A percentile compares a stretch with the other conserved stretches of the same genome.
Conservation (phyloP, 1,284 basidiomycete genomes). For the Ganoderma lucidum region DNA sequence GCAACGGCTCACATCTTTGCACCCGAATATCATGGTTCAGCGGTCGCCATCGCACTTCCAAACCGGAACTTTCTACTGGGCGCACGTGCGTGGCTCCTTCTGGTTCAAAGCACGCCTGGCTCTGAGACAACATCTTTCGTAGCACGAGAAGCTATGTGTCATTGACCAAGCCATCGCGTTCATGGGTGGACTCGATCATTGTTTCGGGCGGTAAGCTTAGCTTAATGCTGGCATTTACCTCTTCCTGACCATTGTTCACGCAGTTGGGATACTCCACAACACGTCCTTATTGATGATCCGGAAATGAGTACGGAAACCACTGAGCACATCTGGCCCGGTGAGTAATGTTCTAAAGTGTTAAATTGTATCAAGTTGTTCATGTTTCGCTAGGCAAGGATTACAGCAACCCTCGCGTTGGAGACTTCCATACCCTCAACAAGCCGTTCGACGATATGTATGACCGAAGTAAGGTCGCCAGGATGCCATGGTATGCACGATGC, state of each 20-base stretch:
- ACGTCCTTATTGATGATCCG: slow-evolving; percentile 89
- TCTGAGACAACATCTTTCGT: slow-evolving; percentile 16
- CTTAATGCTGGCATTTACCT: not conserved
- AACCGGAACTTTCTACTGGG: slow-evolving; percentile 98
- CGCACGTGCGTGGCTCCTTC: slow-evolving; percentile 65
- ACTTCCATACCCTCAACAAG: slow-evolving; percentile 91
- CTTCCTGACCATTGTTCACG: not conserved
- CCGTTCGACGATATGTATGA: slow-evolving; percentile 97
- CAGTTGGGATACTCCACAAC: slow-evolving; percentile 97
- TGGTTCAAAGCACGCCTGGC: not conserved
- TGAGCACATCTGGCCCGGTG: slow-evolving; percentile 86
- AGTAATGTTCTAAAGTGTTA: slow-evolving; percentile 15
- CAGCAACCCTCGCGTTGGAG: slow-evolving; percentile 88
- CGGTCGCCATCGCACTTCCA: slow-evolving; percentile 98
- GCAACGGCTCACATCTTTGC: slow-evolving; percentile 83
- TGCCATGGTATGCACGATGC: slow-evolving; percentile 84
- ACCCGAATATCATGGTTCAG: slow-evolving; percentile 96
- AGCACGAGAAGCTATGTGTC: slow-evolving; percentile 99
- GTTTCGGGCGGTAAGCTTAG: slow-evolving; percentile 75
- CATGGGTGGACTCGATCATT: slow-evolving; percentile 97
- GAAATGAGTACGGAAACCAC: slow-evolving; percentile 63
- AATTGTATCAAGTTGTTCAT: not conserved
- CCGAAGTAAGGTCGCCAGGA: slow-evolving; percentile 86
- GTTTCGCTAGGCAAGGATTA: slow-evolving; percentile 83
- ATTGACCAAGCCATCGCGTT: slow-evolving; percentile 98